Evolutionary conservation across 257 asterid genomes (phyloP).

Genomic region (Henckelia pumila): DNA sequence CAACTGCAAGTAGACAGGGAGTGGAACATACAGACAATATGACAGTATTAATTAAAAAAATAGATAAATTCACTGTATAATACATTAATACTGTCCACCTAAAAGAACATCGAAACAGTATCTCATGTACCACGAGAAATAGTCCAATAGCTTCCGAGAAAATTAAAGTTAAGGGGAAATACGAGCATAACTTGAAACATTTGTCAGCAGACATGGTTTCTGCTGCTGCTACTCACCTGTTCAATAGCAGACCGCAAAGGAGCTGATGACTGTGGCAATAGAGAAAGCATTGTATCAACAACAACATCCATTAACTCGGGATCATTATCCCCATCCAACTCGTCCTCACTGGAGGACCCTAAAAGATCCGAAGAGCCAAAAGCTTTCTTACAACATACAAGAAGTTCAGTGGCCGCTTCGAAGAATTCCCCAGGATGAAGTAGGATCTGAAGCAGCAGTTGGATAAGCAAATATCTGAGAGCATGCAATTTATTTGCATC

Average conservation of each 20-base stretch:
- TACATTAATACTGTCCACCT: constrained; percentile 12
- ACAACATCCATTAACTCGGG: constrained; percentile 89
- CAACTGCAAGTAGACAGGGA: not conserved
- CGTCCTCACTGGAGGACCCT: constrained; percentile 76
- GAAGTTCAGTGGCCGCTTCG: constrained; percentile 88
- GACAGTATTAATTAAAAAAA: not conserved
- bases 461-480: constrained; percentile 56
- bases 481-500: constrained; percentile 68
- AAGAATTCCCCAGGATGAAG: constrained; percentile 63
- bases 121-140: not conserved
- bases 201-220: constrained; percentile 4
- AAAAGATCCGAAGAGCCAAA: constrained; percentile 59
- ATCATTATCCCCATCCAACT: constrained; percentile 52
- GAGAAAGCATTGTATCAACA: constrained; percentile 91
- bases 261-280: constrained; percentile 89
- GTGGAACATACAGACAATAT: not conserved
- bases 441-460: constrained; percentile 51
- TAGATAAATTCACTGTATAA: not conserved
- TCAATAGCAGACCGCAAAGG: constrained; percentile 89
- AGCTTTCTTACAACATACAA: constrained; percentile 82
- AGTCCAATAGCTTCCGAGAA: not conserved
- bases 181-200: not conserved
- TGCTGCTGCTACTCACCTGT: constrained; percentile 50
- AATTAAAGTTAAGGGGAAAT: not conserved
- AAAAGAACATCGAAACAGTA: not conserved